Conservation (phyloP, 164 flowering plant genomes). For the Amborella trichopoda region DNA sequence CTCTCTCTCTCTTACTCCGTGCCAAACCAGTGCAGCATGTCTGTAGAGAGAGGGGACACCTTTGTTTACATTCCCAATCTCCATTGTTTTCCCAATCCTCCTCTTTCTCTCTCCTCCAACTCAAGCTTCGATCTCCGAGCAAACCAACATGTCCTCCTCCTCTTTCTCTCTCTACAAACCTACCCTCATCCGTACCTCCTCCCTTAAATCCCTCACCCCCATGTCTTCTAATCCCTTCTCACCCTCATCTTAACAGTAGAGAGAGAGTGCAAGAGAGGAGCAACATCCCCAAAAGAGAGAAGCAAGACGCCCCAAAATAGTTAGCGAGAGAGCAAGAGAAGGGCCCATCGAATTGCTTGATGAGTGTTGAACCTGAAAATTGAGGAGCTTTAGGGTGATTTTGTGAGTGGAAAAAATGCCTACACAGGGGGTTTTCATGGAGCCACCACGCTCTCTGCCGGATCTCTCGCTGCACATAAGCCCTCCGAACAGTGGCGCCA, state of each 20-base stretch:
- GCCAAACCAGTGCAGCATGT: conserved; percentile 3
- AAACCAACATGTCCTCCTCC: conserved; percentile 1
- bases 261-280: no score
- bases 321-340: no score
- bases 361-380: conserved; percentile 3
- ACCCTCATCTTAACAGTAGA: no score
- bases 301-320: no score
- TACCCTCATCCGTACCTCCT: neutral
- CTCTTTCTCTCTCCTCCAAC: conserved; percentile 4
- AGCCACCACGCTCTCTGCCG: conserved; percentile 22
- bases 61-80: neutral
- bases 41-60: neutral
- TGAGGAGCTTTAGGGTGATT: neutral
- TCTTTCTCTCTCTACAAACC: neutral
- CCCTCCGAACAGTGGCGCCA: conserved; percentile 28
- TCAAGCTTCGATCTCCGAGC: conserved; percentile 3
- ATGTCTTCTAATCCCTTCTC: no score
- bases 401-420: conserved; percentile 15
- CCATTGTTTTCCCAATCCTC: conserved; percentile 4
- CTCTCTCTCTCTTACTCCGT: conserved; percentile 1
- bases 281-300: no score
- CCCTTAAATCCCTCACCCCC: neutral
- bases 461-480: conserved; percentile 70
- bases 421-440: conserved; percentile 29
- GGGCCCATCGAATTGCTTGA: no score